Evolutionary conservation across 768 basidiomycete genomes (phyloP).

Genomic region (Suillus americanus): DNA sequence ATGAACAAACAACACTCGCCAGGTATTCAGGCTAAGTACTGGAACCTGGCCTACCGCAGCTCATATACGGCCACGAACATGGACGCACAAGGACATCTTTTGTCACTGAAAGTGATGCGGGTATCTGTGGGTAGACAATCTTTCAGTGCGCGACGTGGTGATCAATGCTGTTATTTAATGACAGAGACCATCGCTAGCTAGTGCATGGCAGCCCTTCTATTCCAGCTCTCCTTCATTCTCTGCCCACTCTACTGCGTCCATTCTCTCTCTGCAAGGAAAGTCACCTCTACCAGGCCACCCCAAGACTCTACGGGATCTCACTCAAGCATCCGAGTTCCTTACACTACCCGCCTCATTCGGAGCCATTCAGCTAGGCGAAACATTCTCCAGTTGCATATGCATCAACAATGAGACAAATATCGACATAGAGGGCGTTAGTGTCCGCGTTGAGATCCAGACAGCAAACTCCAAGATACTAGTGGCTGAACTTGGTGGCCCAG

Average conservation of each 20-base stretch:
- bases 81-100: slow-evolving; percentile 62
- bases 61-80: slow-evolving; percentile 14
- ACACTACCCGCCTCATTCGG: slow-evolving; percentile 84
- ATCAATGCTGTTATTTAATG: slow-evolving; percentile 6
- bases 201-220: slow-evolving; percentile 85
- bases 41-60: neutral
- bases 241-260: slow-evolving; percentile 74
- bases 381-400: slow-evolving; percentile 79
- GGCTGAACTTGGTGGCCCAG: slow-evolving; percentile 61
- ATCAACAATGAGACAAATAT: slow-evolving; percentile 76
- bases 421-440: slow-evolving; percentile 58
- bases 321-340: slow-evolving; percentile 74
- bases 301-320: slow-evolving; percentile 81
- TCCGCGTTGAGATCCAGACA: slow-evolving; percentile 88
- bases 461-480: slow-evolving; percentile 60
- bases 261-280: slow-evolving; percentile 74
- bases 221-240: slow-evolving; percentile 82
- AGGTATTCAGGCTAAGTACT: neutral
- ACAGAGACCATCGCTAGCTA: slow-evolving; percentile 73
- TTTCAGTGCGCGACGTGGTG: neutral
- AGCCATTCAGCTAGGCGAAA: slow-evolving; percentile 85
- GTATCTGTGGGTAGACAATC: slow-evolving; percentile 64
- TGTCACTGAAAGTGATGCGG: slow-evolving; percentile 86
- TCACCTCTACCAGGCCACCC: slow-evolving; percentile 72
- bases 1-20: slow-evolving; percentile 22